Evolutionary conservation across 2,329 filamentous ascomycete genomes (phyloP), one percentile per base, ranked within the genome.

Genomic region (Zymoseptoria tritici): DNA sequence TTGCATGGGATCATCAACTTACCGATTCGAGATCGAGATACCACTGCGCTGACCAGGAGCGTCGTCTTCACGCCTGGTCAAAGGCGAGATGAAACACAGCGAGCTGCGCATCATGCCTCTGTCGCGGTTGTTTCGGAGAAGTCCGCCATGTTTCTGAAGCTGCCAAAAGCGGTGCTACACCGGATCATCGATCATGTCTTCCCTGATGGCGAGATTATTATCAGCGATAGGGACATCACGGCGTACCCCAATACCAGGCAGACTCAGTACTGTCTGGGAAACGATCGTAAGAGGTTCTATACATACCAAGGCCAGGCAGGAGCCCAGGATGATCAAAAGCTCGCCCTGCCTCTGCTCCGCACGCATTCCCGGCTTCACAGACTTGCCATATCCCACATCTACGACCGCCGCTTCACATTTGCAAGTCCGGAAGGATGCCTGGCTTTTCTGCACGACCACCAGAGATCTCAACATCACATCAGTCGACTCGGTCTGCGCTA

Each of bases 401-500:
- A 61, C 53, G 49, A 61, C 11, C 54, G 57, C 9, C 56, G 56
- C 1, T 55, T 61, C 9, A 19, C 49, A 9, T 61, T 61, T 24
- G 54, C 56, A 13, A 57, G 57, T 29, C 56, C 59, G 13, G 56
- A 61, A 49, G 53, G 59, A 9, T 61, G 59, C 31, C 31, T 59
- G 6, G 59, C 59, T 4, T 61, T 61, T 20, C 20, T 61, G 20
- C 52, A 61, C 21, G 59, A 61, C 9, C 59, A 61, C n/a, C 36
- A 50, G 13, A 50, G 42, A 24, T 24, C 54, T 2, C 54, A 61
- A 20, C 56, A 61, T 24, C 52, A 52, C 7, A 13, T 20, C 3
- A 26, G 42, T 13, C 49, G 42, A 6, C 53, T 61, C 3, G 11
- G 49, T 21, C 59, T 61, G 13, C 49, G 57, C 6, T 51, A 56